phyloP scores from a whole-genome alignment of 148 eudicot genomes.

The Dianthus caryophyllus region DNA sequence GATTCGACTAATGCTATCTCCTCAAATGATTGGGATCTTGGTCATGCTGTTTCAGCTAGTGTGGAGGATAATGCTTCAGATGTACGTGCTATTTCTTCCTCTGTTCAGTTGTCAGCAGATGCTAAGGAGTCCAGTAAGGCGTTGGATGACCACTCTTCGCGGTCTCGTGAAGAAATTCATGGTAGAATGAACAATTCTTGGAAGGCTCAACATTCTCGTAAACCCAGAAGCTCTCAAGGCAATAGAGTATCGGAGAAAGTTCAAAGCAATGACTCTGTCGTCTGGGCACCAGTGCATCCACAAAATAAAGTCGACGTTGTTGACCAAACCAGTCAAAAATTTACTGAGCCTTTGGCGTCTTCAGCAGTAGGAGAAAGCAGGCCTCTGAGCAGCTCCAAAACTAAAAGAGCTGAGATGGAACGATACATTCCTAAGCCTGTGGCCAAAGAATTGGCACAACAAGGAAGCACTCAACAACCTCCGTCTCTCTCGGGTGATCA shows the following conservation, averaged over 20 bases:
- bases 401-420: conserved; percentile 94
- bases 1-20: conserved; percentile 35
- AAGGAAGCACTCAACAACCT: conserved; percentile 47
- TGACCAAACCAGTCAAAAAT: conserved; percentile 33
- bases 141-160: conserved; percentile 34
- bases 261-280: conserved; percentile 47
- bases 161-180: conserved; percentile 27
- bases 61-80: conserved; percentile 28
- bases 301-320: conserved; percentile 44
- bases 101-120: no score
- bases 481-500: conserved; percentile 29
- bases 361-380: conserved; percentile 32
- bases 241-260: conserved; percentile 46
- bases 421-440: conserved; percentile 91
- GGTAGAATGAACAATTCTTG: conserved; percentile 41
- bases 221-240: conserved; percentile 57
- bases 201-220: conserved; percentile 62
- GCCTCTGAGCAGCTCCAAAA: conserved; percentile 47
- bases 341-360: conserved; percentile 29
- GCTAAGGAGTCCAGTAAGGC: conserved; percentile 29
- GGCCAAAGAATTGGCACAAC: conserved; percentile 82
- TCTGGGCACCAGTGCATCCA: conserved; percentile 89
- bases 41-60: conserved; percentile 29
- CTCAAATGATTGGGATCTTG: conserved; percentile 31
- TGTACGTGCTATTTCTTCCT: conserved; percentile 23